These are phyloP conservation scores for Globisporangium okanoganense DNA, from an alignment of 352 stramenopile genomes.

Conservation along the genomic window DNA sequence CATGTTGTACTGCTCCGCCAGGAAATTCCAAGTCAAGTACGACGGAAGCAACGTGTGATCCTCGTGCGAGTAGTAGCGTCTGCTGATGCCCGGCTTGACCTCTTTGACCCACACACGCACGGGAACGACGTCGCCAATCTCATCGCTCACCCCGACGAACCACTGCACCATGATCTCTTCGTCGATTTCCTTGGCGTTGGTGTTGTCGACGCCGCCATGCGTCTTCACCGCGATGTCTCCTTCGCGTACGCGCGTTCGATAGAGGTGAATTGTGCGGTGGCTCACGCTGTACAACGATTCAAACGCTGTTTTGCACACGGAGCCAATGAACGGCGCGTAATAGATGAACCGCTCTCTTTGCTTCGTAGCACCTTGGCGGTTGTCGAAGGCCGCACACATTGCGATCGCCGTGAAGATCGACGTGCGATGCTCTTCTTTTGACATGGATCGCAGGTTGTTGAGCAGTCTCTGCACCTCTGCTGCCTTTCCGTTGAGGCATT, in stretches of 20 bases:
- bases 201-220: slow-evolving; percentile 4
- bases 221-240: slow-evolving; percentile 2
- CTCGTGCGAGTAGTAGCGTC: slow-evolving; percentile 11
- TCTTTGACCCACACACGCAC: slow-evolving; percentile 4
- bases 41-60: slow-evolving; percentile 8
- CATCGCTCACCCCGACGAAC: neutral
- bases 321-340: neutral
- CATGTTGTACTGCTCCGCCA: neutral
- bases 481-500: neutral
- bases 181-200: slow-evolving; percentile 1
- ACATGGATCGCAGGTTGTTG: neutral
- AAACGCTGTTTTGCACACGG: neutral
- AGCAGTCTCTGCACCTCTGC: neutral
- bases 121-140: slow-evolving; percentile 10
- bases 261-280: slow-evolving; percentile 6
- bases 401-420: neutral
- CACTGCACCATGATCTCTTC: slow-evolving; percentile 5
- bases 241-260: slow-evolving; percentile 3
- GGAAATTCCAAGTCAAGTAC: slow-evolving; percentile 3
- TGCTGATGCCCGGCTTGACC: neutral
- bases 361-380: neutral
- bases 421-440: neutral
- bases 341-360: slow-evolving; percentile 1
- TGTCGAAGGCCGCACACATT: neutral
- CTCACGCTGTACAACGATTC: neutral